Base-by-base conservation (phyloP, 2,329 filamentous ascomycete genomes). In the Neopestalotiopsis rosae region DNA sequence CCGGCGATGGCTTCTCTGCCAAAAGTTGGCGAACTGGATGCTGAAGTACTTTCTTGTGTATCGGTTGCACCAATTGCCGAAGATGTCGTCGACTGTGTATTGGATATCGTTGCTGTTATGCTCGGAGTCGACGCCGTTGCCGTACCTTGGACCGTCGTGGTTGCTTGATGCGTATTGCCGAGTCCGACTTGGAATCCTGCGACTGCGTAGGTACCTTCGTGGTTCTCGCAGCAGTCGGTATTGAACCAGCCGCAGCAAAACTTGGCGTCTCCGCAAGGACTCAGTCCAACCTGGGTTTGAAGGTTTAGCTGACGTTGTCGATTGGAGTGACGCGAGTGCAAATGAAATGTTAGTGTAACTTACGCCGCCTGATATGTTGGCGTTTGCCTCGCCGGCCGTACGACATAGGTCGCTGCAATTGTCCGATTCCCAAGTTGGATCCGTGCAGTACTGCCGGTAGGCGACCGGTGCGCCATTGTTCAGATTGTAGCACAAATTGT, bases 401-500 rank as follows among this genome's bases (percentile, higher is more conserved):
- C 59, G 34, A 32, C 59, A 62, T n/a, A 62, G 34, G 3, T 7
- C 12, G 20, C 59, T 62, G 32, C 59, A 62, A 38, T 62, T 62
- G 12, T 28, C n/a, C 5, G 59, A 62, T 12, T 62, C 32, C 59
- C 59, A 62, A 42, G 30, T 62, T 24, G 30, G 34, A 62, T 62
- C 59, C 9, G 59, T 62, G 34, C 59, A 62, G 59, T 62, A 62
- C 12, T 62, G 59, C n/a, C 59, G 24, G 5, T 42, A 42, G 9
- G n/a, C 59, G 12, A 40, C 32, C 14, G 59, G 59, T 6, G 13
- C 9, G 12, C 59, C 59, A 20, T 42, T n/a, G 30, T 42, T 24
- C 7, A 62, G 12, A 24, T 62, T 62, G 34, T 62, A 62, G 34
- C 59, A 62, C 59, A 62, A 34, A n/a, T 62, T 62, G 34, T 62